Evolutionary conservation across 2,329 filamentous ascomycete genomes (phyloP).

Genomic region (Sarocladiaceae sp.): DNA sequence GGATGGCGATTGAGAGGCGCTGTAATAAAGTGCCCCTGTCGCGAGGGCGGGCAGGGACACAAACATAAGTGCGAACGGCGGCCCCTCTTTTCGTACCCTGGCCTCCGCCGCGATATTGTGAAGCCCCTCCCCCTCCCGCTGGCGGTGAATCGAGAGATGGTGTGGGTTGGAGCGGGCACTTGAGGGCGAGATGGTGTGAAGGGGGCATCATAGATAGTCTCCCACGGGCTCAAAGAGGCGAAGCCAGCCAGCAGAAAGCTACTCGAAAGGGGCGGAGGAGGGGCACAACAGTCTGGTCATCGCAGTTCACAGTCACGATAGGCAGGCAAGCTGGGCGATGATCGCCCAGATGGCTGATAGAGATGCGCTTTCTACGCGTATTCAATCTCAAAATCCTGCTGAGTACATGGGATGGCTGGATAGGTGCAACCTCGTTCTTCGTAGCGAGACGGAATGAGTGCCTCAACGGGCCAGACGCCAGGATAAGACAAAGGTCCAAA

Average conservation of each 20-base stretch:
- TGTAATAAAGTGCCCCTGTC: slow-evolving; percentile 1
- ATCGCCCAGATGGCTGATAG: too few species aligned
- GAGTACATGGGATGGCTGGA: too few species aligned
- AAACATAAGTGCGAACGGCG: too few species aligned
- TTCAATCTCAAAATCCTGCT: too few species aligned
- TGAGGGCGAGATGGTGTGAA: neutral
- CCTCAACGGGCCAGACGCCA: too few species aligned
- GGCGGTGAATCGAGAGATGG: neutral
- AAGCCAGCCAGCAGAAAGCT: neutral
- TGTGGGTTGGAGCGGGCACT: neutral
- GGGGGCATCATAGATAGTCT: slow-evolving; percentile 2
- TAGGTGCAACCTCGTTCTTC: too few species aligned
- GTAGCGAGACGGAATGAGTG: too few species aligned
- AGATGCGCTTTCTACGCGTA: too few species aligned
- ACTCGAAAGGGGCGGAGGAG: too few species aligned
- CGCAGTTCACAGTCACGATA: neutral
- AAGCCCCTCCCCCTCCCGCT: neutral
- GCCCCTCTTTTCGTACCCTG: slow-evolving; percentile 5
- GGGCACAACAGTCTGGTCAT: slow-evolving; percentile 4
- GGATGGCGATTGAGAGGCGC: neutral
- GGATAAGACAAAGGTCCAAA: too few species aligned
- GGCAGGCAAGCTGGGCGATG: too few species aligned
- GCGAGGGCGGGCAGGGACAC: neutral
- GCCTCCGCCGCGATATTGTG: slow-evolving; percentile 7
- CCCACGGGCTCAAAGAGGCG: neutral